phyloP scores from a whole-genome alignment of 129 eudicot species.

The Calendula officinalis region DNA sequence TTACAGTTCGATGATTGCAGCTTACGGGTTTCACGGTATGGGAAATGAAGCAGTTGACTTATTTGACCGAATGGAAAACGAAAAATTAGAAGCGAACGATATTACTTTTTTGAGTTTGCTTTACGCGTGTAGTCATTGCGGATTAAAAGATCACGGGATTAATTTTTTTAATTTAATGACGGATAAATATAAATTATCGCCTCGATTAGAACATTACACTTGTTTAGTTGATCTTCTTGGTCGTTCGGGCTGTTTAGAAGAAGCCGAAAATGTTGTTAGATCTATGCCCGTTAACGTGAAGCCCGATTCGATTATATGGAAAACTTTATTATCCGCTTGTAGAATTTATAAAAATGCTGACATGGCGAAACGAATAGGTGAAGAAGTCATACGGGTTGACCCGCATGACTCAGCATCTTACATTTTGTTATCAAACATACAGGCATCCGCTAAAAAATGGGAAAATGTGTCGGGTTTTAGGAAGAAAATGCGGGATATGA shows the following conservation, averaged over 20 bases:
- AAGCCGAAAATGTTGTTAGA: slow-evolving; percentile 63
- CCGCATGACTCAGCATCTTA: slow-evolving; percentile 79
- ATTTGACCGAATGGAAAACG: slow-evolving; percentile 56
- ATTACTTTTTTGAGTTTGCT: slow-evolving; percentile 83
- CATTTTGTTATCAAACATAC: slow-evolving; percentile 68
- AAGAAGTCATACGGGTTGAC: slow-evolving; percentile 58
- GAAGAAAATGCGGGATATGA: slow-evolving; percentile 61
- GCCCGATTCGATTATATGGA: slow-evolving; percentile 79
- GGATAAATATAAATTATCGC: slow-evolving; percentile 51
- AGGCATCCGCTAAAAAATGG: slow-evolving; percentile 78
- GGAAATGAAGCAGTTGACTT: slow-evolving; percentile 64
- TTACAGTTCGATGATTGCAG: slow-evolving; percentile 73
- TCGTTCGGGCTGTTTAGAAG: slow-evolving; percentile 66
- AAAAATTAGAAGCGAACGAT: slow-evolving; percentile 55
- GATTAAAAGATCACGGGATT: slow-evolving; percentile 74
- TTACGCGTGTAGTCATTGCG: slow-evolving; percentile 88
- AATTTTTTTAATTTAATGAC: slow-evolving; percentile 53
- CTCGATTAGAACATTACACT: slow-evolving; percentile 69
- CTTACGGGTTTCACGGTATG: slow-evolving; percentile 88
- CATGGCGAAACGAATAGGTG: slow-evolving; percentile 62
- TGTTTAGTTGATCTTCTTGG: slow-evolving; percentile 86
- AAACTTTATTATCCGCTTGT: slow-evolving; percentile 76
- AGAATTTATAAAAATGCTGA: slow-evolving; percentile 70
- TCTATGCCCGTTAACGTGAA: slow-evolving; percentile 58
- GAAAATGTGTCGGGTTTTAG: slow-evolving; percentile 56